Conservation (phyloP, 2,329 filamentous ascomycete genomes). For the Aureobasidium sp. region DNA sequence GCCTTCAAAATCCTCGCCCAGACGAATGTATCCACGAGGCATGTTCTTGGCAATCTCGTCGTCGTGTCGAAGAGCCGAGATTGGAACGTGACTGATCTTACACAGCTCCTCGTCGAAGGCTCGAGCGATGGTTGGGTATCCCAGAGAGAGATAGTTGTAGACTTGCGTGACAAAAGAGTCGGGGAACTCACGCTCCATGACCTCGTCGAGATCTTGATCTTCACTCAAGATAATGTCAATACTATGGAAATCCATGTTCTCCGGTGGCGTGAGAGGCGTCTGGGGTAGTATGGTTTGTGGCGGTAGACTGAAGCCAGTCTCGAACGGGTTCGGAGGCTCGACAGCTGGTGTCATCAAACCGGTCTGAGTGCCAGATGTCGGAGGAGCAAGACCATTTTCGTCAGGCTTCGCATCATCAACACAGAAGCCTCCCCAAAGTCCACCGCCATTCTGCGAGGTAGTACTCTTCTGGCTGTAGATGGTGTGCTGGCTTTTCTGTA, state of each 20-base stretch:
- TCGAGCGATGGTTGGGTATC: slow-evolving; percentile 78
- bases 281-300: slow-evolving; percentile 31
- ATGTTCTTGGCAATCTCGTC: slow-evolving; percentile 52
- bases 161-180: slow-evolving; percentile 89
- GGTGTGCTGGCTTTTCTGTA: background rate
- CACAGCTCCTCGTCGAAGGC: slow-evolving; percentile 78
- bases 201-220: slow-evolving; percentile 33
- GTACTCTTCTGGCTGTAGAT: slow-evolving; percentile 17
- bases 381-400: slow-evolving; percentile 31
- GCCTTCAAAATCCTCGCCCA: slow-evolving; percentile 39
- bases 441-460: slow-evolving; percentile 26
- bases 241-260: slow-evolving; percentile 12
- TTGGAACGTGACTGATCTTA: slow-evolving; percentile 64
- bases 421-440: slow-evolving; percentile 73
- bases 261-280: slow-evolving; percentile 23
- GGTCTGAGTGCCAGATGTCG: slow-evolving; percentile 31
- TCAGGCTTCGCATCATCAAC: slow-evolving; percentile 31
- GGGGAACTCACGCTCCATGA: slow-evolving; percentile 59
- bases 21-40: slow-evolving; percentile 64
- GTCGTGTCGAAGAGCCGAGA: slow-evolving; percentile 62
- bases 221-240: slow-evolving; percentile 35
- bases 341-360: slow-evolving; percentile 40
- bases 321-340: slow-evolving; percentile 35
- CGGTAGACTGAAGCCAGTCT: slow-evolving; percentile 21
- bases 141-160: slow-evolving; percentile 91